Evolutionary conservation across 495 filamentous ascomycete genomes (phyloP).

Genomic region (Aspergillus wentii): DNA sequence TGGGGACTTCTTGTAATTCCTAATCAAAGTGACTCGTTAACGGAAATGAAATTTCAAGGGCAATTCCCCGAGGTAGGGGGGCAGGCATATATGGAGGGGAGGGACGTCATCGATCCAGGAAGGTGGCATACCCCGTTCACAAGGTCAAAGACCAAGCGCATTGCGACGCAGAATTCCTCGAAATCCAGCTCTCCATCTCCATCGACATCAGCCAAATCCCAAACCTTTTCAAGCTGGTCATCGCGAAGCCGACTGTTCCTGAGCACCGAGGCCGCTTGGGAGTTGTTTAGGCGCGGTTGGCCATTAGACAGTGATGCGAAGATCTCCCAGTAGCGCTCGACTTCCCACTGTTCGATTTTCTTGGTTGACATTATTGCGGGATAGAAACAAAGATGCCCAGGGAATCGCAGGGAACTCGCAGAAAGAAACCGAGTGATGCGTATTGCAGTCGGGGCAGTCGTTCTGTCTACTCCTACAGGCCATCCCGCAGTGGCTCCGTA

Average conservation of each 20-base stretch:
- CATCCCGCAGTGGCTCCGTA: constrained; percentile 14
- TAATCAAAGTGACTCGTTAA: too few relatives aligned
- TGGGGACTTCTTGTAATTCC: constrained; percentile 85
- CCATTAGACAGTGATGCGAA: constrained; percentile 79
- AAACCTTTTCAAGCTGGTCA: constrained; percentile 92
- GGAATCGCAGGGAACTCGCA: too few relatives aligned
- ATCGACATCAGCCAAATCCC: constrained; percentile 96
- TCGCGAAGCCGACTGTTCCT: constrained; percentile 92
- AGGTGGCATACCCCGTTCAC: constrained; percentile 91
- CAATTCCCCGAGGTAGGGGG: too few relatives aligned
- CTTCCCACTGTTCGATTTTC: constrained; percentile 89
- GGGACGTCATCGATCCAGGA: too few relatives aligned
- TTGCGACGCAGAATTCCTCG: constrained; percentile 98
- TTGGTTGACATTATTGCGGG: constrained; percentile 56
- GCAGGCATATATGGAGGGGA: too few relatives aligned
- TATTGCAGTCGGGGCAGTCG: constrained; percentile 1
- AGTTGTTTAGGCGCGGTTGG: constrained; percentile 78
- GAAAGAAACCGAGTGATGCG: constrained; percentile 11
- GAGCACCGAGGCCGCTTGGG: constrained; percentile 88
- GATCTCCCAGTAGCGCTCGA: constrained; percentile 99
- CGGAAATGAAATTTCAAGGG: too few relatives aligned
- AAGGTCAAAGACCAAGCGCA: constrained; percentile 94
- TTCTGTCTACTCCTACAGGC: too few relatives aligned
- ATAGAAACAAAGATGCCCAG: too few relatives aligned
- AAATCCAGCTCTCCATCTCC: constrained; percentile 96